Evolutionary conservation across 495 filamentous ascomycete genomes (phyloP).

Genomic region (Ramalina intermedia): DNA sequence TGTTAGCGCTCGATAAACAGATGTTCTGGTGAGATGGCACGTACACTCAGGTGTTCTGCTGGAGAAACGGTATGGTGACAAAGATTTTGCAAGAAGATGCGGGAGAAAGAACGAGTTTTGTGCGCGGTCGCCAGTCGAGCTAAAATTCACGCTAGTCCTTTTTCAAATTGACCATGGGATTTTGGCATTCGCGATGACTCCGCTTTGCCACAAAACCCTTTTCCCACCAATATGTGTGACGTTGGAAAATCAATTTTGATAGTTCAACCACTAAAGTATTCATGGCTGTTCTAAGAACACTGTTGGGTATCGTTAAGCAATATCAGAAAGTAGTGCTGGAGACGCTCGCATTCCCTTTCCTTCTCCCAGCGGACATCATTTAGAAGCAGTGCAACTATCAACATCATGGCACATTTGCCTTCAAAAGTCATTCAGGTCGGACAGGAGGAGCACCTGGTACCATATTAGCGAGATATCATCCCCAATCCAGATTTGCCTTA

Average conservation of each 20-base stretch:
- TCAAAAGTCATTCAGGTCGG: background rate
- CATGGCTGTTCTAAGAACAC: too few species aligned
- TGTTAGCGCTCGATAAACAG: background rate
- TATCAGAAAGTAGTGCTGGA: too few species aligned
- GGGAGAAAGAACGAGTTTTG: constrained; percentile 3
- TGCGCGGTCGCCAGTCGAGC: constrained; percentile 6
- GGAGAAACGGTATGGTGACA: constrained; percentile 13
- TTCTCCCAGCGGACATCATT: too few species aligned
- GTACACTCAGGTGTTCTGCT: constrained; percentile 11
- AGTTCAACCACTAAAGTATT: too few species aligned
- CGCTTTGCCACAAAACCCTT: too few species aligned
- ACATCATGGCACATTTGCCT: too few species aligned
- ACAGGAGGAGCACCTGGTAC: constrained; percentile 1
- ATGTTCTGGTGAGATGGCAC: background rate
- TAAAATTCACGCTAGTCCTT: constrained; percentile 3
- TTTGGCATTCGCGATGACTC: background rate
- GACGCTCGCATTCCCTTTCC: too few species aligned
- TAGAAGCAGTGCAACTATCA: too few species aligned
- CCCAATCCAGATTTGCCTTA: constrained; percentile 15
- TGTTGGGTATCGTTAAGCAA: too few species aligned
- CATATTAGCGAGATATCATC: background rate
- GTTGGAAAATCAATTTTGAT: too few species aligned
- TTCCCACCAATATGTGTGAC: too few species aligned
- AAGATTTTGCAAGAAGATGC: constrained; percentile 6
- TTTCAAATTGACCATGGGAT: background rate